These are phyloP conservation scores for Grosmannia huntii DNA, from an alignment of 2,329 filamentous ascomycete species.

Conservation along the genomic window DNA sequence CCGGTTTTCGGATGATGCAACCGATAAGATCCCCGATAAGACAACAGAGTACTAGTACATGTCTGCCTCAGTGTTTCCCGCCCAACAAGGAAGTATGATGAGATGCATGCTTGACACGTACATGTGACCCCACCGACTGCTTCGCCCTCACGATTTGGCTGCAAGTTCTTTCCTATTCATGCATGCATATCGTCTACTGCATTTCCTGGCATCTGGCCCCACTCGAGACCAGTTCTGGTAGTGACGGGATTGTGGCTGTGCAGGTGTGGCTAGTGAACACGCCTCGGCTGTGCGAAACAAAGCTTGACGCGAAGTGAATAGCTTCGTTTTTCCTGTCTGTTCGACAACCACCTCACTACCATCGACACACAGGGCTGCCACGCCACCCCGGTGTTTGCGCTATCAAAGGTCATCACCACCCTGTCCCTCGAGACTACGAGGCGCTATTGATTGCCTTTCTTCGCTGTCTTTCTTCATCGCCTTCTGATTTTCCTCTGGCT, in stretches of 20 bases:
- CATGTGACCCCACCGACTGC: neutral
- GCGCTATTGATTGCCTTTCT: neutral
- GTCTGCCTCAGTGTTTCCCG: neutral
- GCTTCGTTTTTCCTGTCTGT: neutral
- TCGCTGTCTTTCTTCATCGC: neutral
- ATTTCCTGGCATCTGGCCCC: neutral
- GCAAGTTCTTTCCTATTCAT: neutral
- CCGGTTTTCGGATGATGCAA: constrained; percentile 5
- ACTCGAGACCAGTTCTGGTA: neutral
- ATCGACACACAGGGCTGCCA: neutral
- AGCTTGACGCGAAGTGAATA: constrained; percentile 2
- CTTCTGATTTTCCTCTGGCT: neutral
- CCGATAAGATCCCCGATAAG: neutral
- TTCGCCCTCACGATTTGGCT: neutral
- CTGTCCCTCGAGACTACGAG: too few relatives aligned
- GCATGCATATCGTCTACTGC: neutral
- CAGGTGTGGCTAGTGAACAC: neutral
- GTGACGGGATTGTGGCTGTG: neutral
- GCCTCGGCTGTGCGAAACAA: neutral
- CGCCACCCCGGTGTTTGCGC: neutral
- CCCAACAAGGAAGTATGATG: neutral
- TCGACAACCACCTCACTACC: neutral
- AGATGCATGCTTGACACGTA: neutral
- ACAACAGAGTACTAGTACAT: neutral
- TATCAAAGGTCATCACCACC: neutral